Conservation (phyloP, 306 rosid species). For the Nissolia schottii region DNA sequence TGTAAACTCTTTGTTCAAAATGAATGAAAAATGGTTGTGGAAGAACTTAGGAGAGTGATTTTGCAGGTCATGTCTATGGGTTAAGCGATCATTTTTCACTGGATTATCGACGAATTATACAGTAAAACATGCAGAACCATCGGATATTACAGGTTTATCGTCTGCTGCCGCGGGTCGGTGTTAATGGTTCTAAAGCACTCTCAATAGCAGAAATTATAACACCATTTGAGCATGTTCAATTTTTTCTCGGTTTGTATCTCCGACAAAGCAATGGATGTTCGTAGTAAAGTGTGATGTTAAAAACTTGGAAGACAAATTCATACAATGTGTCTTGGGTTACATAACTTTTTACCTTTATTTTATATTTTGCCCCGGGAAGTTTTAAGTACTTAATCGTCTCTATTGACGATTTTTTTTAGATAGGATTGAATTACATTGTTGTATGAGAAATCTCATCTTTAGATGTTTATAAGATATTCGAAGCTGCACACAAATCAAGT, state of each 20-base stretch:
- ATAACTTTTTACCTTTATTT: too few species aligned
- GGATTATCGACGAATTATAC: background rate
- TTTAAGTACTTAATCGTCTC: too few species aligned
- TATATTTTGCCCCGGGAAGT: too few species aligned
- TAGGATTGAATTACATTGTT: too few species aligned
- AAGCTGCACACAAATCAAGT: too few species aligned
- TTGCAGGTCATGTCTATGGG: slow-evolving; percentile 15
- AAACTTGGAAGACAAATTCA: background rate
- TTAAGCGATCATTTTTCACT: slow-evolving; percentile 1
- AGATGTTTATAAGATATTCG: too few species aligned
- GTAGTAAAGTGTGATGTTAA: background rate
- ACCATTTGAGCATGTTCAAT: slow-evolving; percentile 5
- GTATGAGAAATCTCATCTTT: too few species aligned
- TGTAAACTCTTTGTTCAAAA: slow-evolving; percentile 10
- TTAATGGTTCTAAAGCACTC: background rate
- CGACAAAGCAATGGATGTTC: background rate
- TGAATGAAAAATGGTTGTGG: background rate
- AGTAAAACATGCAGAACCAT: background rate
- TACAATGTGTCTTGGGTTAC: too few species aligned
- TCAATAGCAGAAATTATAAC: background rate
- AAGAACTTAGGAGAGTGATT: slow-evolving; percentile 1
- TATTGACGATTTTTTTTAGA: too few species aligned
- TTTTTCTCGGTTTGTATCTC: background rate
- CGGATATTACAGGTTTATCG: background rate
- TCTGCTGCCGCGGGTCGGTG: background rate